Evolutionary conservation across 2,329 filamentous ascomycete species (phyloP).

Genomic region (Neophaeococcomyces aloes): DNA sequence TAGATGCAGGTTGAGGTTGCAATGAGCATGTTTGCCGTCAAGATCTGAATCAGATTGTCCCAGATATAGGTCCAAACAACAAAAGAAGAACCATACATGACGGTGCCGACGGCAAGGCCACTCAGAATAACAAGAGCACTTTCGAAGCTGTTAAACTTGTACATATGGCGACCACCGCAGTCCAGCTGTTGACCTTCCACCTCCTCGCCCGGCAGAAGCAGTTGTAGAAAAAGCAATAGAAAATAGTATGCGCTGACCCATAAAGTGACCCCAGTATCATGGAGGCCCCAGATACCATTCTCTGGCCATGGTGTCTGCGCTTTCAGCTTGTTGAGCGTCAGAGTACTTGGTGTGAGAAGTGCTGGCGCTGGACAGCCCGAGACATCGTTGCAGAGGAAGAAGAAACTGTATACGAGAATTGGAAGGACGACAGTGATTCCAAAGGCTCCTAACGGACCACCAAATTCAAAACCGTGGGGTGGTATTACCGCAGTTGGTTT

Average conservation of each 20-base stretch:
- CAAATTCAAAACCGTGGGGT: conserved; percentile 38
- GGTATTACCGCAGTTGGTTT: conserved; percentile 15
- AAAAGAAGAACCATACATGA: conserved; percentile 68
- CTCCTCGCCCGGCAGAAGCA: conserved; percentile 63
- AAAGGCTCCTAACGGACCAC: conserved; percentile 55
- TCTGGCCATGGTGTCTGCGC: conserved; percentile 70
- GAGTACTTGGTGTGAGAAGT: conserved; percentile 58
- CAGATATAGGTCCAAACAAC: conserved; percentile 85
- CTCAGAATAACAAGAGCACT: conserved; percentile 64
- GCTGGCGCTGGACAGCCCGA: conserved; percentile 83
- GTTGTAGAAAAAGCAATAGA: conserved; percentile 63
- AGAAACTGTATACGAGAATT: conserved; percentile 63
- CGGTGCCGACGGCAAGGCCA: conserved; percentile 63
- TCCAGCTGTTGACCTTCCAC: conserved; percentile 59
- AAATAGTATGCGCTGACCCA: conserved; percentile 68
- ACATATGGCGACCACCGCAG: conserved; percentile 64
- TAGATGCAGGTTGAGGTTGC: conserved; percentile 62
- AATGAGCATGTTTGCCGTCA: conserved; percentile 73
- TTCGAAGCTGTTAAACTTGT: conserved; percentile 69
- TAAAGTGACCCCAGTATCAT: conserved; percentile 57
- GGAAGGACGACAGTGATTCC: conserved; percentile 73
- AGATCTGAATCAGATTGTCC: conserved; percentile 77
- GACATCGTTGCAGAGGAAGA: conserved; percentile 84
- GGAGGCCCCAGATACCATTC: conserved; percentile 58
- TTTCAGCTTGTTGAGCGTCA: conserved; percentile 65